A percentile compares a stretch with the other conserved stretches of the same genome.
phyloP scores from a whole-genome alignment of 331 rosid genomes.

The Prunus yedoensis region DNA sequence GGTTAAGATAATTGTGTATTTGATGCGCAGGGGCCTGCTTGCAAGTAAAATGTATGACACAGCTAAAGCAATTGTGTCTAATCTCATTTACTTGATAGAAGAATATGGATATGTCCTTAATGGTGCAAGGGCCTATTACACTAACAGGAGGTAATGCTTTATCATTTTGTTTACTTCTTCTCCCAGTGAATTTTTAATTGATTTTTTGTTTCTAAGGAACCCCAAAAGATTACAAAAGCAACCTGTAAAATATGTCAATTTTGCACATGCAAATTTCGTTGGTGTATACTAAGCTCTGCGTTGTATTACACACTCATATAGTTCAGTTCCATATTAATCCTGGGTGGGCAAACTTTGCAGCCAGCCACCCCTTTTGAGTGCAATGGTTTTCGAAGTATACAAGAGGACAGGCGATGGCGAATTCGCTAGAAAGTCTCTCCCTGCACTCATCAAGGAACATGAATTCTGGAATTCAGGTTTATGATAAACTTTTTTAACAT shows the following conservation, averaged over 20 bases:
- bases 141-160: conserved; percentile 69
- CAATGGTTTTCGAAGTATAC: conserved; percentile 83
- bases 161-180: too few relatives aligned
- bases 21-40: conserved; percentile 70
- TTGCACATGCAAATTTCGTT: too few relatives aligned
- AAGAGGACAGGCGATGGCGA: conserved; percentile 55
- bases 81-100: conserved; percentile 64
- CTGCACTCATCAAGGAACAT: conserved; percentile 72
- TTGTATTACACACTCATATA: background rate
- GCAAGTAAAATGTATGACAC: conserved; percentile 84
- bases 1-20: background rate
- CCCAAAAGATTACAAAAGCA: too few relatives aligned
- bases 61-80: conserved; percentile 60
- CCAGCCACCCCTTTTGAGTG: conserved; percentile 95
- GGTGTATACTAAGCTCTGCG: too few relatives aligned
- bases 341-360: conserved; percentile 42
- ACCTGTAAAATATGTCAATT: too few relatives aligned
- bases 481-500: background rate
- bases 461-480: conserved; percentile 63
- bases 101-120: conserved; percentile 80
- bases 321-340: background rate
- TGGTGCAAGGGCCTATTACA: conserved; percentile 87
- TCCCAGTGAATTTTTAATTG: too few relatives aligned
- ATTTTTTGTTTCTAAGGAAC: too few relatives aligned
- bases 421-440: conserved; percentile 62